Evolutionary conservation across 108 stramenopile genomes (phyloP).

Genomic region (Conticribra weissflogii): DNA sequence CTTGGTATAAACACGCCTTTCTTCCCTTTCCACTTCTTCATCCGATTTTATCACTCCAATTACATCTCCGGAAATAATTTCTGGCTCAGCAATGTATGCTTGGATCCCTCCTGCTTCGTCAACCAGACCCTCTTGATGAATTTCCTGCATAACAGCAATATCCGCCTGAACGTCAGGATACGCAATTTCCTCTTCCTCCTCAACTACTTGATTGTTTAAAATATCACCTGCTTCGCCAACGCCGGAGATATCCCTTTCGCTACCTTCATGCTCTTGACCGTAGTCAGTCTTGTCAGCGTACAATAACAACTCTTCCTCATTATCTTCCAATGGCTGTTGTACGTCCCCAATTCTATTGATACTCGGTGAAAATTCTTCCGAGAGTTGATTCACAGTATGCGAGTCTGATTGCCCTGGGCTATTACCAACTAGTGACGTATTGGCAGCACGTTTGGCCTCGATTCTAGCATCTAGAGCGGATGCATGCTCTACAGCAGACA

Average conservation of each 20-base stretch:
- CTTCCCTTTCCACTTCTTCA: constrained; percentile 17
- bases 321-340: too few relatives aligned
- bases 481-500: not conserved
- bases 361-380: too few relatives aligned
- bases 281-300: not conserved
- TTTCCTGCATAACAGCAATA: constrained; percentile 7
- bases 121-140: constrained; percentile 11
- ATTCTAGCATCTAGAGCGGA: constrained; percentile 1
- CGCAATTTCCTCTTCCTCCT: not conserved
- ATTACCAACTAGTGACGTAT: not conserved
- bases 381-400: too few relatives aligned
- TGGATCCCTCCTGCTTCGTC: constrained; percentile 11
- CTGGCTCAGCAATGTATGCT: constrained; percentile 3
- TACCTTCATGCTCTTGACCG: not conserved
- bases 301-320: not conserved
- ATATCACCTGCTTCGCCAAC: not conserved
- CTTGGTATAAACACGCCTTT: constrained; percentile 3
- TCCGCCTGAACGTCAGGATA: constrained; percentile 9
- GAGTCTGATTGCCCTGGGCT: not conserved
- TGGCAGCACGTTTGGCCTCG: constrained; percentile 9
- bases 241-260: not conserved
- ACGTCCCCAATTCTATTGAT: too few relatives aligned
- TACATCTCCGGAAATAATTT: not conserved
- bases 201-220: constrained; percentile 1
- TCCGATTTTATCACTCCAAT: constrained; percentile 14